These are phyloP conservation scores for Hemisphaericaspora nanyangensis DNA, from an alignment of 805 yeast genomes.

Conservation along the genomic window DNA sequence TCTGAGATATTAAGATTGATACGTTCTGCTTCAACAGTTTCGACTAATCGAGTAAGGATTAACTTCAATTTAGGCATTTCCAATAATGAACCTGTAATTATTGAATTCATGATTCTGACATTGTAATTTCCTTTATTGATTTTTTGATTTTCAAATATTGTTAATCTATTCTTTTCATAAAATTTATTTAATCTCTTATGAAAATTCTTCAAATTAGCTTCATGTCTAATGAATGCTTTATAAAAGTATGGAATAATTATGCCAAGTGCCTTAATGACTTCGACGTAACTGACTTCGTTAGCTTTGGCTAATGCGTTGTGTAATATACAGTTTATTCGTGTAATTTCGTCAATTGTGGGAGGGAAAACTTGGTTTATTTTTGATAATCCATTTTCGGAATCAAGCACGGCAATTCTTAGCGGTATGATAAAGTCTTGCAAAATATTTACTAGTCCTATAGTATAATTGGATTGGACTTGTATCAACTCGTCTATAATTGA, in stretches of 20 bases:
- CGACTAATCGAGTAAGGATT: constrained; percentile 58
- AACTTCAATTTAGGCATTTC: constrained; percentile 70
- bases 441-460: constrained; percentile 67
- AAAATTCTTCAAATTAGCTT: constrained; percentile 79
- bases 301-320: constrained; percentile 73
- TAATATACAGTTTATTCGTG: constrained; percentile 82
- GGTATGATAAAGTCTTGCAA: constrained; percentile 79
- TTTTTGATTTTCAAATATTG: constrained; percentile 22
- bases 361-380: constrained; percentile 80
- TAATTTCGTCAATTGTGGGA: constrained; percentile 92
- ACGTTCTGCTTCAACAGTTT: constrained; percentile 27
- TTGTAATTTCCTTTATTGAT: constrained; percentile 30
- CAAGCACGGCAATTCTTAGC: constrained; percentile 61
- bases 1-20: background rate
- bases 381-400: constrained; percentile 30
- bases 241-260: constrained; percentile 84
- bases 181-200: constrained; percentile 46
- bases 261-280: constrained; percentile 76
- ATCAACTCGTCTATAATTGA: constrained; percentile 65
- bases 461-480: constrained; percentile 68
- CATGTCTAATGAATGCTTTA: constrained; percentile 90
- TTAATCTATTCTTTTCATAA: constrained; percentile 22
- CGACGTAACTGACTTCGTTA: constrained; percentile 63
- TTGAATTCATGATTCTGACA: constrained; percentile 29
- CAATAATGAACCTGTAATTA: constrained; percentile 60